Conservation (phyloP, 2,329 filamentous ascomycete genomes). For the Aspergillus brasiliensis region DNA sequence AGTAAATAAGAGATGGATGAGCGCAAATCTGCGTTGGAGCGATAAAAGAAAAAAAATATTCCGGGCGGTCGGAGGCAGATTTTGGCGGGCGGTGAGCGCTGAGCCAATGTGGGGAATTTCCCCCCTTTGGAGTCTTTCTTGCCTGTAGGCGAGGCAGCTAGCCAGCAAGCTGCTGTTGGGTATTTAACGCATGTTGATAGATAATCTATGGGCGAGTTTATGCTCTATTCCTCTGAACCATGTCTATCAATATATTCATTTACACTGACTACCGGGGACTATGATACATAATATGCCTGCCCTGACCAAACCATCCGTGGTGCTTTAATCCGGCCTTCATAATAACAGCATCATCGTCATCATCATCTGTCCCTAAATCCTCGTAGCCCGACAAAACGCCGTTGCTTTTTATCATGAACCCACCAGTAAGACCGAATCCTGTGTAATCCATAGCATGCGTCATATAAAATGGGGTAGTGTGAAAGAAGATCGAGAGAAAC, state of each 20-base stretch:
- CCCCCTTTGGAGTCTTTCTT: background rate
- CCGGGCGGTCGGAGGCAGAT: slow-evolving; percentile 21
- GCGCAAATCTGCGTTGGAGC: slow-evolving; percentile 6
- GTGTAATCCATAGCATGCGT: slow-evolving; percentile 21
- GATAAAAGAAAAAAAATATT: slow-evolving; percentile 21
- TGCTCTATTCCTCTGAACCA: background rate
- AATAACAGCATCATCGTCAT: slow-evolving; percentile 21
- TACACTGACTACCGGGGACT: slow-evolving; percentile 28
- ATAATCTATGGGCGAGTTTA: no score
- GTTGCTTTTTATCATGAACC: slow-evolving; percentile 32
- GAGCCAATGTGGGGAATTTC: background rate
- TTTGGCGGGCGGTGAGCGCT: slow-evolving; percentile 22
- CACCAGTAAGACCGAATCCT: slow-evolving; percentile 21
- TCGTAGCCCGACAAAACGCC: slow-evolving; percentile 36
- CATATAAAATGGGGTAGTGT: slow-evolving; percentile 17
- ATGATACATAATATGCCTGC: slow-evolving; percentile 27
- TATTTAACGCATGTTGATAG: no score
- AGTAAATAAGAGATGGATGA: background rate
- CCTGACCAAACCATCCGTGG: slow-evolving; percentile 20
- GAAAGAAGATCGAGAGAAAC: slow-evolving; percentile 12
- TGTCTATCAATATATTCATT: slow-evolving; percentile 20
- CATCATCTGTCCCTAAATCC: slow-evolving; percentile 24
- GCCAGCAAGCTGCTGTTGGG: no score
- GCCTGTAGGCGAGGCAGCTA: background rate
- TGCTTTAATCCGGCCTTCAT: slow-evolving; percentile 18